Evolutionary conservation across 192 early-diverging fungal species (phyloP).

Genomic region (Entomortierella beljakovae): DNA sequence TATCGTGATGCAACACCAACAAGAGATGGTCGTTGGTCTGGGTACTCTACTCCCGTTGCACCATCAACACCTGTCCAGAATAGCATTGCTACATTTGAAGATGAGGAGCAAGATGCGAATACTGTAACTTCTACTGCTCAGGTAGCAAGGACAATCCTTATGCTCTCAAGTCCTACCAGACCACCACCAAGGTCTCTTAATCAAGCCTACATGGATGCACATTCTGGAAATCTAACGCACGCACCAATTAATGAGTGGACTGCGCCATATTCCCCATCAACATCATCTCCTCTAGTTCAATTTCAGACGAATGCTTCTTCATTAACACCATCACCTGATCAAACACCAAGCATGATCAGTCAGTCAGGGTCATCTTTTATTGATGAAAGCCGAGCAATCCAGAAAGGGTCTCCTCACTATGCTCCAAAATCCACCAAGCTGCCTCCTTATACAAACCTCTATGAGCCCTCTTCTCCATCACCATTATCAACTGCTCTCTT

Average conservation of each 20-base stretch:
- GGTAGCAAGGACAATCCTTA: constrained; percentile 45
- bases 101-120: constrained; percentile 26
- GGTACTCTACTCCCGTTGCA: constrained; percentile 8
- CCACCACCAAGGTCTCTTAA: constrained; percentile 31
- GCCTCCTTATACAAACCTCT: constrained; percentile 17
- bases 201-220: constrained; percentile 21
- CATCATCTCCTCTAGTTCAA: constrained; percentile 34
- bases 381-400: constrained; percentile 1
- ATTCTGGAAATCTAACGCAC: constrained; percentile 18
- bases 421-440: constrained; percentile 3
- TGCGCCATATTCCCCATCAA: constrained; percentile 30
- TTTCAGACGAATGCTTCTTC: constrained; percentile 33
- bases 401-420: constrained; percentile 2
- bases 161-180: constrained; percentile 49
- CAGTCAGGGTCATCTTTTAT: constrained; percentile 2
- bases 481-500: constrained; percentile 36
- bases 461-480: constrained; percentile 37
- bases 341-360: neutral
- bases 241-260: constrained; percentile 34
- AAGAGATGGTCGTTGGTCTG: constrained; percentile 25
- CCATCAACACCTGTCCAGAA: neutral
- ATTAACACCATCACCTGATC: constrained; percentile 25
- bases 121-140: constrained; percentile 32
- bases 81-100: constrained; percentile 10
- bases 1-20: constrained; percentile 20